Percentiles rank a stretch among this genome's conserved stretches.
phyloP scores from a whole-genome alignment of 129 eudicot genomes.

The Helichrysum umbraculigerum region DNA sequence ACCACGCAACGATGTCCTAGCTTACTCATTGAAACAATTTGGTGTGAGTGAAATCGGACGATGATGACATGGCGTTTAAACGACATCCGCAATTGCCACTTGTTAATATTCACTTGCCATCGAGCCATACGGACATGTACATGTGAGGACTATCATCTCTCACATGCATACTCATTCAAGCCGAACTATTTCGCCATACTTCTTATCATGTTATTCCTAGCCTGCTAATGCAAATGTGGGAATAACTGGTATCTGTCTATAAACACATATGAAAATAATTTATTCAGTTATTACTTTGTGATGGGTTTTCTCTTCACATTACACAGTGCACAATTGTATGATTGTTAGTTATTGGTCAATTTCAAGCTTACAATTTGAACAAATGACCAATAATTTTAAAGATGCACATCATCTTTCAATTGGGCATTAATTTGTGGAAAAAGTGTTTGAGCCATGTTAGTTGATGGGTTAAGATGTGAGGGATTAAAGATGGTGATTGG shows the following conservation, averaged over 20 bases:
- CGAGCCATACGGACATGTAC: constrained; percentile 21
- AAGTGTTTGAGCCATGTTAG: constrained; percentile 43
- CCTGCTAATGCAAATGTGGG: constrained; percentile 25
- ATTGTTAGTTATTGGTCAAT: constrained; percentile 1
- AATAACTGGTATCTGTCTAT: not conserved
- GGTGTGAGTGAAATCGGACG: not conserved
- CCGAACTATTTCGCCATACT: not conserved
- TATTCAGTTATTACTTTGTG: too few species aligned
- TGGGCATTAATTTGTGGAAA: constrained; percentile 26
- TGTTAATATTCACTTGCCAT: constrained; percentile 20
- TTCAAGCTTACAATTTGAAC: not conserved
- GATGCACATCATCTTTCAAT: constrained; percentile 36
- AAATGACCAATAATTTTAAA: constrained; percentile 18
- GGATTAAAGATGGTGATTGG: constrained; percentile 33
- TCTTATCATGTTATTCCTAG: constrained; percentile 6
- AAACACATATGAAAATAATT: too few species aligned
- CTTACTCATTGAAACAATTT: constrained; percentile 19
- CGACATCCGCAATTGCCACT: constrained; percentile 24
- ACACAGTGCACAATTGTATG: not conserved
- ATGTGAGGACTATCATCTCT: constrained; percentile 23
- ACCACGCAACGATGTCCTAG: constrained; percentile 3
- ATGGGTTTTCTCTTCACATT: too few species aligned
- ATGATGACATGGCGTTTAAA: constrained; percentile 18
- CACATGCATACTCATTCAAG: constrained; percentile 34
- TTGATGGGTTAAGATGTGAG: constrained; percentile 25